Base-by-base conservation (phyloP, 352 stramenopile genomes). In the Phytophthora nicotianae region DNA sequence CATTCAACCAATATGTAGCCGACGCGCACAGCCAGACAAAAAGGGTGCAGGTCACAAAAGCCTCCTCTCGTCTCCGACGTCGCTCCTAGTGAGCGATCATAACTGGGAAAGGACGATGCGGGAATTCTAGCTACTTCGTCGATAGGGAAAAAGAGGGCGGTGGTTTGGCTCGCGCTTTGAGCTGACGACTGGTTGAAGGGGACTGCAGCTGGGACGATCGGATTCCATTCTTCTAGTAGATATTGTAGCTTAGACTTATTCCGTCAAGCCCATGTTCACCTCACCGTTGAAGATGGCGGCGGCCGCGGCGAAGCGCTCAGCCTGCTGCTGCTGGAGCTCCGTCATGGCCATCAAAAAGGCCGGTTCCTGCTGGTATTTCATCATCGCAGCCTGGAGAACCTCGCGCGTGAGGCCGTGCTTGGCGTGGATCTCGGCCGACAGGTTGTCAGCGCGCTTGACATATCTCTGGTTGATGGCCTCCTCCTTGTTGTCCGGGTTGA, bases 331-430 rank as follows among this genome's bases (percentile, higher is more conserved):
- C 77, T 95, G 86, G 26, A 95, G 70, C 68, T 95, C 83, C 49
- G 85, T 91, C 86, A 95, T 93, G 57, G 82, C 75, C 78, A 89
- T 92, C 50, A 95, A 65, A 71, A 95, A 95, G 26, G 83, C 77
- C 41, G 86, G 79, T 65, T 95, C 86, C 72, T 95, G 86, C 74
- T 95, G 86, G 75, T 95, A 95, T 73, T 92, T 91, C 86, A 95
- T 95, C 86, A 95, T 95, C n/a, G 84, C 86, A 14, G 86, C 86
- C 72, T 95, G 86, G 19, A 95, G 70, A 52, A 95, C 84, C 60
- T 95, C 86, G 49, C 85, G 83, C 69, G 86, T 93, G 54, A 95
- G 81, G 7, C 86, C 86, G 68, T 95, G 84, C 76, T 95, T 88
- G 61, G 86, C 84, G 72, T 95, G 86, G 70, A 95, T 95, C 65